phyloP scores from a whole-genome alignment of 2,329 filamentous ascomycete species.

The Aureobasidium uvarum region DNA sequence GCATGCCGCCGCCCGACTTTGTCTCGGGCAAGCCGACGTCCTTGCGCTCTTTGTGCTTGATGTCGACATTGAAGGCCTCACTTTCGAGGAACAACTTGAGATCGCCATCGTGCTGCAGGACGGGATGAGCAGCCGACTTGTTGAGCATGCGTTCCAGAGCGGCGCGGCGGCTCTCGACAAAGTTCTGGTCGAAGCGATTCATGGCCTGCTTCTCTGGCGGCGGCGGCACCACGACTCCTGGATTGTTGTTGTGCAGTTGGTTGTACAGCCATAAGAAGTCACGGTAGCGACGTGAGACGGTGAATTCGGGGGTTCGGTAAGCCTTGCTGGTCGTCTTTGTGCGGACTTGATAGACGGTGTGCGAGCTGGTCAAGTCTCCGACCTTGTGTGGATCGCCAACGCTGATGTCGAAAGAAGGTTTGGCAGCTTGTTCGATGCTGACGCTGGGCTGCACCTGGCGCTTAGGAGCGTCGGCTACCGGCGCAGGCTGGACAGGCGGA shows the following conservation, averaged over 20 bases:
- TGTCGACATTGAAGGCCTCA: constrained; percentile 90
- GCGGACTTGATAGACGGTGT: constrained; percentile 94
- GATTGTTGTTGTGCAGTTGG: constrained; percentile 89
- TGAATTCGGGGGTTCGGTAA: constrained; percentile 88
- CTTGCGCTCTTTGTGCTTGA: constrained; percentile 95
- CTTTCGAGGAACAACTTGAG: constrained; percentile 96
- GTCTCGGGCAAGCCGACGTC: constrained; percentile 67
- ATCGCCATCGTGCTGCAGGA: constrained; percentile 88
- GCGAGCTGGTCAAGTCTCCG: constrained; percentile 91
- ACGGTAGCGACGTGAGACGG: constrained; percentile 88
- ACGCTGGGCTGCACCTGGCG: constrained; percentile 70
- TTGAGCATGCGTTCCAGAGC: constrained; percentile 97
- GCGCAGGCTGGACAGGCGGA: constrained; percentile 57
- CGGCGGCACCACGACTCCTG: constrained; percentile 89
- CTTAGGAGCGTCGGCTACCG: constrained; percentile 44
- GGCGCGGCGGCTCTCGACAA: constrained; percentile 87
- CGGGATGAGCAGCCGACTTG: constrained; percentile 85
- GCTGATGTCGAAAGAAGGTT: constrained; percentile 83
- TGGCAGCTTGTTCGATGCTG: constrained; percentile 87
- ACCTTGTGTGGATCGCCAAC: constrained; percentile 98
- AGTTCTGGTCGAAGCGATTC: constrained; percentile 92
- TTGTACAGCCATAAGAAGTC: constrained; percentile 99
- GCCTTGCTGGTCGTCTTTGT: constrained; percentile 97
- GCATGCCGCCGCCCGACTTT: constrained; percentile 61
- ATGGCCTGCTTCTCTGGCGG: constrained; percentile 98